Evolutionary conservation across 768 basidiomycete species (phyloP).

Genomic region (Russula brevipes): DNA sequence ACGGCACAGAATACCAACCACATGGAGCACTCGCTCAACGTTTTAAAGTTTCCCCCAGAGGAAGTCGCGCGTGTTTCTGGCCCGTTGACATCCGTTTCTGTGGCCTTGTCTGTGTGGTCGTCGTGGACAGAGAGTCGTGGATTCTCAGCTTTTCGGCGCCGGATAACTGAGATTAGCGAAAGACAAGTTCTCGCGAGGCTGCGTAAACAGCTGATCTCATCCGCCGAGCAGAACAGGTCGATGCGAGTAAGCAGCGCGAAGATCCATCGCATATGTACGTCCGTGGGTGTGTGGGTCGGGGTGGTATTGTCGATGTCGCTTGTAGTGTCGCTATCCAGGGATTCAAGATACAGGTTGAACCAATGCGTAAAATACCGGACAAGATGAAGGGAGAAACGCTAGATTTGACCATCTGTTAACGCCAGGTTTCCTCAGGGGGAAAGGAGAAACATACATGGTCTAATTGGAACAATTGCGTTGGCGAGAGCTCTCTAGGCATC

Average conservation of each 20-base stretch:
- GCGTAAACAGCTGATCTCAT: constrained; percentile 73
- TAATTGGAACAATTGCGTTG: constrained; percentile 50
- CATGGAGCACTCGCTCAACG: constrained; percentile 45
- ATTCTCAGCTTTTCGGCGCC: background rate
- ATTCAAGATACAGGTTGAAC: constrained; percentile 59
- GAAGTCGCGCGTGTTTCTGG: background rate
- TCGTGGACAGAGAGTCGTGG: background rate
- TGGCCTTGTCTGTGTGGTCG: constrained; percentile 4
- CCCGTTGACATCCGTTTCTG: background rate
- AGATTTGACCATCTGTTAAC: constrained; percentile 18
- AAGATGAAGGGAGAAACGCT: constrained; percentile 69
- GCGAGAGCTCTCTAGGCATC: constrained; percentile 46
- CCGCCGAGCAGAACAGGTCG: constrained; percentile 63
- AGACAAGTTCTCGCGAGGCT: constrained; percentile 70
- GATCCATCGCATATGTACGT: constrained; percentile 70
- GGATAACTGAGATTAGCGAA: constrained; percentile 26
- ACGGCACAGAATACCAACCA: constrained; percentile 71
- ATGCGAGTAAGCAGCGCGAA: constrained; percentile 66
- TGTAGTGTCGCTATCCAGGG: constrained; percentile 25
- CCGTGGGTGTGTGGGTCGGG: constrained; percentile 38
- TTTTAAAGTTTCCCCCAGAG: constrained; percentile 21
- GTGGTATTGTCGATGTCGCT: background rate
- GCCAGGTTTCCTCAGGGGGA: constrained; percentile 12
- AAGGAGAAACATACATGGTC: constrained; percentile 53
- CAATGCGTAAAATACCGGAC: constrained; percentile 82